Conservation (phyloP, 202 grass and related monocot genomes). For the Alloteropsis angusta region DNA sequence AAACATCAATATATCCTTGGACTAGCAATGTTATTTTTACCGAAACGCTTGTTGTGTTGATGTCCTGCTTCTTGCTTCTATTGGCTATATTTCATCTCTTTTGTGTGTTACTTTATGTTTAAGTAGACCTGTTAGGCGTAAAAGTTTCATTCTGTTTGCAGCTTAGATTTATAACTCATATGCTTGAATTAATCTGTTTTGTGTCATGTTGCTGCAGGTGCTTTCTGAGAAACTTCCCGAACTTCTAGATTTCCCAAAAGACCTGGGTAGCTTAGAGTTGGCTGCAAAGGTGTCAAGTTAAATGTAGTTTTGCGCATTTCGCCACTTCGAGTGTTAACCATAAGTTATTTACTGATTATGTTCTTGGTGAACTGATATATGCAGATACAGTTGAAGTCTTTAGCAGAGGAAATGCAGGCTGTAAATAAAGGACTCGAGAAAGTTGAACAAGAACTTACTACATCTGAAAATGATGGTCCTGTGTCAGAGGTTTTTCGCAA, state of each 20-base stretch:
- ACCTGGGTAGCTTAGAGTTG: conserved; percentile 78
- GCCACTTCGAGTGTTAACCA: not conserved
- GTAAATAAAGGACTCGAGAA: conserved; percentile 97
- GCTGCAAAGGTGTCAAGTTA: conserved; percentile 62
- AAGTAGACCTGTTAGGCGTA: not conserved
- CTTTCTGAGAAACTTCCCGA: conserved; percentile 91
- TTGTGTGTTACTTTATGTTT: not conserved
- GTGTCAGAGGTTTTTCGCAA: conserved; percentile 71
- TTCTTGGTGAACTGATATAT: conserved; percentile 21
- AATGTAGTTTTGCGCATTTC: not conserved
- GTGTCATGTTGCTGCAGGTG: conserved; percentile 45
- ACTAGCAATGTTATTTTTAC: not conserved
- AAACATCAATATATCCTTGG: not conserved
- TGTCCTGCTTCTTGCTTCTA: not conserved
- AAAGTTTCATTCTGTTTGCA: not conserved
- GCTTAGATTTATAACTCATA: not conserved
- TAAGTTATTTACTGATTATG: conserved; percentile 6
- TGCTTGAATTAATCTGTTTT: conserved; percentile 1
- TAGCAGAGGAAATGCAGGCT: conserved; percentile 99
- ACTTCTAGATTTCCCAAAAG: conserved; percentile 92
- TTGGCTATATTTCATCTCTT: not conserved
- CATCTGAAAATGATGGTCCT: conserved; percentile 93
- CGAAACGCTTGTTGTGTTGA: not conserved
- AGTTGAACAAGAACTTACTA: conserved; percentile 92
- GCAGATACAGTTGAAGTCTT: conserved; percentile 92